phyloP scores from a whole-genome alignment of 768 basidiomycete species.

The Tulasnella sp. region DNA sequence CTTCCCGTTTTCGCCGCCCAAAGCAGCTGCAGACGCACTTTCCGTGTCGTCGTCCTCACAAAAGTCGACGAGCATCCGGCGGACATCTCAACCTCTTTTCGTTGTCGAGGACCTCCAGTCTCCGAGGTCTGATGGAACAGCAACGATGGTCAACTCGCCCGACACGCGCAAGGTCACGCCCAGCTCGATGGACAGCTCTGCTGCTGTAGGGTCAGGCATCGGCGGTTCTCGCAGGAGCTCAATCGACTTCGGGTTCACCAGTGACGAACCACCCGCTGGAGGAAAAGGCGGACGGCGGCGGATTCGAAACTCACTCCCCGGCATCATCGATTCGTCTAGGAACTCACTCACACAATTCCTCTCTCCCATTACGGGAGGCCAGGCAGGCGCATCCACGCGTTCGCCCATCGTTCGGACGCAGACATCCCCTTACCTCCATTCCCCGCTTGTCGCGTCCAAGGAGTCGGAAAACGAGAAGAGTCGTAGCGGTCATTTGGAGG shows the following conservation, averaged over 20 bases:
- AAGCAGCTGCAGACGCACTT: background rate
- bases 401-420: slow-evolving; percentile 17
- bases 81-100: background rate
- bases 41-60: slow-evolving; percentile 7
- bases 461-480: background rate
- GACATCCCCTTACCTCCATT: background rate
- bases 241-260: background rate
- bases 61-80: background rate
- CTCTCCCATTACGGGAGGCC: background rate
- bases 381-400: background rate
- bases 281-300: background rate
- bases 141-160: background rate
- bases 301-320: slow-evolving; percentile 25
- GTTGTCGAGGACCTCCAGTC: background rate
- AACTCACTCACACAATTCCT: slow-evolving; percentile 21
- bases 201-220: background rate
- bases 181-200: background rate
- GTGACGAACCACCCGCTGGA: background rate
- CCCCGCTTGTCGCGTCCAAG: background rate
- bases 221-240: slow-evolving; percentile 23
- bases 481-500: background rate
- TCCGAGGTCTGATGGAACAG: background rate
- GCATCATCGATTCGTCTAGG: slow-evolving; percentile 13
- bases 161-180: background rate
- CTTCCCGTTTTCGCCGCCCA: background rate